Evolutionary conservation across 1,284 basidiomycete genomes (phyloP), one percentile per base, ranked within the genome.

Genomic region (Anthracocystis walkeri): DNA sequence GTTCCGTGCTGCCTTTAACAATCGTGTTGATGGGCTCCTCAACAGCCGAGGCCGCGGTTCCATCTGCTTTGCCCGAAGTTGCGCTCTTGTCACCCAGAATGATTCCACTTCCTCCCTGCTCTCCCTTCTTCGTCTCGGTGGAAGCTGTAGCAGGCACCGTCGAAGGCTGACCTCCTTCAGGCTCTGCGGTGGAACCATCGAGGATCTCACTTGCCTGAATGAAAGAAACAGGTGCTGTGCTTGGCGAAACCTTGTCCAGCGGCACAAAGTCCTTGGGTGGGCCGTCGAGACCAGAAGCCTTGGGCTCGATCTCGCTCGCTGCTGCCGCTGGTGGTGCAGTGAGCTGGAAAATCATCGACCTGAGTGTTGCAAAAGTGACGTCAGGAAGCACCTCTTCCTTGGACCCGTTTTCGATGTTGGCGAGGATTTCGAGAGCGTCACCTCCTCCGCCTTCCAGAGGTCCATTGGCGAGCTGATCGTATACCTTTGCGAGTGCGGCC

Each of bases 391-490:
- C 69, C 27, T 76, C 55, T 4, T 72, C 62, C 16, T 54, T 33
- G n/a, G 60, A 65, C 0, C 69, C 74, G 4, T 58, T 33, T 20
- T 68, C 61, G 53, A 76, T 67, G 51, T 59, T 68, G 52, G 54
- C 58, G 0, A 76, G 58, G 4, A 72, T 56, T 44, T 76, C 61
- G 44, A 76, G 45, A 4, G 74, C 74, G 23, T 76, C 74, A 3
- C 74, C 74, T 21, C 58, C 49, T 35, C 69, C 74, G 12, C 74
- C 74, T 41, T 76, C 52, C 12, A 76, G 51, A 3, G 74, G 74
- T 10, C 68, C 74, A 16, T 76, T 72, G 41, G 69, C 74, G n/a
- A 76, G 69, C 48, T 65, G 61, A 29, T 76, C 74, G 41, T 62
- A 76, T 16, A 76, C 29, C 40, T 72, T 76, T 14, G 57, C 74